Percentiles rank a stretch among this genome's conserved stretches.
phyloP scores from a whole-genome alignment of 1,284 basidiomycete genomes.

The Ceratobasidium papillatum region DNA sequence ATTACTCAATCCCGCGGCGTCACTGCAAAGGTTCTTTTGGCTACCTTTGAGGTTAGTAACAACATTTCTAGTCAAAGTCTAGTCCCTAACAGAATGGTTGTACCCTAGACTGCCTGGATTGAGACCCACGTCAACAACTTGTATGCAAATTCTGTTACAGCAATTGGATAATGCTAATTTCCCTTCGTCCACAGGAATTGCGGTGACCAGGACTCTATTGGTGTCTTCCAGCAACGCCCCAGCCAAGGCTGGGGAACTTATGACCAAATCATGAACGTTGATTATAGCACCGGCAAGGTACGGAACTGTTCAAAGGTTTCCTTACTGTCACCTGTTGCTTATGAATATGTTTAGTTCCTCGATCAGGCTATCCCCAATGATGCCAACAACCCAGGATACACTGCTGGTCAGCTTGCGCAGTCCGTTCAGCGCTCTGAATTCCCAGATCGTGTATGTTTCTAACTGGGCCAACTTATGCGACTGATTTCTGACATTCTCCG shows the following conservation, averaged over 20 bases:
- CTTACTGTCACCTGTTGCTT: background rate
- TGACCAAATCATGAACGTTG: slow-evolving; percentile 41
- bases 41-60: slow-evolving; percentile 23
- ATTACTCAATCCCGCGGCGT: slow-evolving; percentile 34
- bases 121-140: slow-evolving; percentile 36
- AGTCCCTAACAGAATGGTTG: background rate
- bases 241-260: slow-evolving; percentile 41
- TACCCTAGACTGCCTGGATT: slow-evolving; percentile 22
- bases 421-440: slow-evolving; percentile 35
- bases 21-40: slow-evolving; percentile 27
- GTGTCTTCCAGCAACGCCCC: slow-evolving; percentile 43
- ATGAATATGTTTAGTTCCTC: slow-evolving; percentile 1
- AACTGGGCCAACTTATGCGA: background rate
- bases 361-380: slow-evolving; percentile 33
- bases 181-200: background rate
- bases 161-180: background rate
- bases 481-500: background rate
- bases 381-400: slow-evolving; percentile 18
- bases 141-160: background rate
- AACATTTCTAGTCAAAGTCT: too few species aligned
- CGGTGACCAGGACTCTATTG: slow-evolving; percentile 41
- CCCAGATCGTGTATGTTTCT: slow-evolving; percentile 25
- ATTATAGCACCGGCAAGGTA: slow-evolving; percentile 34
- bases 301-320: background rate
- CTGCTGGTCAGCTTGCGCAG: slow-evolving; percentile 26